Percentiles rank a stretch among this genome's conserved stretches.
Evolutionary conservation across 305 asterid species (phyloP).

Genomic region (Fraxinus greggii): DNA sequence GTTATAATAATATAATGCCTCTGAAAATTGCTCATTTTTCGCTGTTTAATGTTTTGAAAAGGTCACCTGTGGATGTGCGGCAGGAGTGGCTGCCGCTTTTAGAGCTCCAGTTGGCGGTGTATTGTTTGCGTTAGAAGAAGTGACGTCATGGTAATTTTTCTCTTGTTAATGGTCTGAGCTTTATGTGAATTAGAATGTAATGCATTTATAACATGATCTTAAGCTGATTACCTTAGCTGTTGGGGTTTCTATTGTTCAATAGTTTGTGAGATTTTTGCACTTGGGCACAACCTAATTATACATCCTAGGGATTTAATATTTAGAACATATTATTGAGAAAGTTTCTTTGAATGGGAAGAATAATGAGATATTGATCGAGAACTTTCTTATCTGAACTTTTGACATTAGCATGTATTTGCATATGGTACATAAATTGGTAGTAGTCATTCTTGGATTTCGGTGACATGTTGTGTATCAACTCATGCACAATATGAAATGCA

Average conservation of each 20-base stretch:
- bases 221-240: not conserved
- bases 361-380: slow-evolving; percentile 2
- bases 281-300: slow-evolving; percentile 5
- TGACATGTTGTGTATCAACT: not conserved
- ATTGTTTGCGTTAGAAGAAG: slow-evolving; percentile 94
- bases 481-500: not conserved
- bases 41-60: slow-evolving; percentile 57
- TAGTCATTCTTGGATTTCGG: slow-evolving; percentile 4
- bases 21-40: slow-evolving; percentile 40
- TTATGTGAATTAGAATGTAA: not conserved
- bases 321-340: not conserved
- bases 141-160: slow-evolving; percentile 80
- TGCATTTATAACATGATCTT: slow-evolving; percentile 4
- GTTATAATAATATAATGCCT: slow-evolving; percentile 24
- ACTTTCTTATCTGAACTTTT: not conserved
- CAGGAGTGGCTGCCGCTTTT: slow-evolving; percentile 99
- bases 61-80: slow-evolving; percentile 99
- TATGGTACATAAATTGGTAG: not conserved
- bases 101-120: slow-evolving; percentile 99
- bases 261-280: not conserved
- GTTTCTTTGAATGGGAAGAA: not conserved
- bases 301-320: not conserved
- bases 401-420: not conserved
- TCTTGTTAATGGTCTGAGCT: slow-evolving; percentile 16
- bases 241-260: slow-evolving; percentile 14